These are phyloP conservation scores for Teunomyces panamensis DNA, from an alignment of 805 yeast species.

Conservation along the genomic window DNA sequence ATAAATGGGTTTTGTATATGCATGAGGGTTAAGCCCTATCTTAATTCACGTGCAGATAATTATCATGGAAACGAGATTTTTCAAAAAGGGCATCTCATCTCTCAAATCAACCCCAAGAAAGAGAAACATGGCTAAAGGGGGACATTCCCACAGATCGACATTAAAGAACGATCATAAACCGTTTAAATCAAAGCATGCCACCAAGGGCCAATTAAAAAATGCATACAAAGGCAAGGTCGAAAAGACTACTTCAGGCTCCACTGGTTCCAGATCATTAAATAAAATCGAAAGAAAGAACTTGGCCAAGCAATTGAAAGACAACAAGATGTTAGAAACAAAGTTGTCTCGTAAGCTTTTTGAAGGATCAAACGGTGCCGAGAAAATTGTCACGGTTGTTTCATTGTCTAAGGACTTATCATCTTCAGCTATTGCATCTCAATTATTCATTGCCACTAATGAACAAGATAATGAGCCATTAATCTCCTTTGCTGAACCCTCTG, in stretches of 20 bases:
- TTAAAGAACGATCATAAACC: conserved; percentile 83
- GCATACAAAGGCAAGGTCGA: conserved; percentile 85
- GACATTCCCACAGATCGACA: conserved; percentile 79
- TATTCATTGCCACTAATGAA: conserved; percentile 42
- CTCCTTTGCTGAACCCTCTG: conserved; percentile 41
- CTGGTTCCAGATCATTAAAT: conserved; percentile 38
- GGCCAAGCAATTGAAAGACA: conserved; percentile 71
- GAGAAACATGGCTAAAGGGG: conserved; percentile 53
- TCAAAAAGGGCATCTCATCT: conserved; percentile 11
- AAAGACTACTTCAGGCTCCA: conserved; percentile 40
- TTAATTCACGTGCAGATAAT: conserved; percentile 2
- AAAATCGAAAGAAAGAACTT: conserved; percentile 71
- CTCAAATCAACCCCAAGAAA: conserved; percentile 1
- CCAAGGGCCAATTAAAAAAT: conserved; percentile 83
- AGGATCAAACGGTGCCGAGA: conserved; percentile 77
- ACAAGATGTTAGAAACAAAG: conserved; percentile 62
- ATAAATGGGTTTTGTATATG: neutral
- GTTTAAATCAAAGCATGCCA: conserved; percentile 87
- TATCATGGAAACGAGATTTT: neutral
- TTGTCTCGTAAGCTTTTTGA: conserved; percentile 70
- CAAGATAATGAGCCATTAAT: conserved; percentile 17
- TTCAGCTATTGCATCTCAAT: conserved; percentile 48
- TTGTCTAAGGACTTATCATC: conserved; percentile 69
- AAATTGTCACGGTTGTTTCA: conserved; percentile 77
- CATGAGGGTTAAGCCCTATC: conserved; percentile 9